Evolutionary conservation across 2,329 filamentous ascomycete genomes (phyloP).

Genomic region (Fusarium nanum): DNA sequence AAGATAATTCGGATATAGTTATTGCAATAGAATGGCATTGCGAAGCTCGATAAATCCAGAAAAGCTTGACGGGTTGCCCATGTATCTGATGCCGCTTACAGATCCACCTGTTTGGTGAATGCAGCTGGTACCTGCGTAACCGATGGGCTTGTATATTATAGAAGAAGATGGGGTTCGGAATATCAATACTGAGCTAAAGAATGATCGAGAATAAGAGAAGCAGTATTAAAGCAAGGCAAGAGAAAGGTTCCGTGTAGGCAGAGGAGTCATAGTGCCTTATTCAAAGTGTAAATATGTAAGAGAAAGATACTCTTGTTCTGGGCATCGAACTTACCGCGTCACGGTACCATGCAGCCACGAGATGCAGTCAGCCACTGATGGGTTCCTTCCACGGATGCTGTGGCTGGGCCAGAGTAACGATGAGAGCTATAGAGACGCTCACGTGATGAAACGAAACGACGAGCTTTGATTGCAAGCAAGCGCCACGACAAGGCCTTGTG

Average conservation of each 20-base stretch:
- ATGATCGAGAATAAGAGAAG: background rate
- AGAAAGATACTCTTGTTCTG: constrained; percentile 28
- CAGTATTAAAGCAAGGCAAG: background rate
- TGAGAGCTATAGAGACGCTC: background rate
- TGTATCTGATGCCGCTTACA: constrained; percentile 29
- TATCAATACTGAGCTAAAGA: background rate
- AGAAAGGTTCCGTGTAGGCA: too few species aligned
- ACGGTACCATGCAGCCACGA: constrained; percentile 34
- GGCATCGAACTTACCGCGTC: constrained; percentile 30
- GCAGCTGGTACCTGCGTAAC: constrained; percentile 14
- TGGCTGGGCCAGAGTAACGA: constrained; percentile 3
- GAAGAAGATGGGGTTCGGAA: background rate
- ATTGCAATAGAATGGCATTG: constrained; percentile 29
- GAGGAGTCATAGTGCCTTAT: too few species aligned
- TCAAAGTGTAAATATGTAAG: constrained; percentile 2
- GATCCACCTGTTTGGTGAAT: constrained; percentile 33
- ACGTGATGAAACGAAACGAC: constrained; percentile 36
- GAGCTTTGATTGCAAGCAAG: constrained; percentile 31
- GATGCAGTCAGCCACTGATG: constrained; percentile 16
- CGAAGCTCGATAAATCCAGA: constrained; percentile 13
- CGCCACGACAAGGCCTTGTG: constrained; percentile 30
- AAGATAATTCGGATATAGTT: background rate
- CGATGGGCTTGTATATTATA: constrained; percentile 25
- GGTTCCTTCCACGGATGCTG: background rate
- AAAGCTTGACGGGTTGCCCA: constrained; percentile 10